phyloP scores from a whole-genome alignment of 106 monocot species.

The Platanthera zijinensis region DNA sequence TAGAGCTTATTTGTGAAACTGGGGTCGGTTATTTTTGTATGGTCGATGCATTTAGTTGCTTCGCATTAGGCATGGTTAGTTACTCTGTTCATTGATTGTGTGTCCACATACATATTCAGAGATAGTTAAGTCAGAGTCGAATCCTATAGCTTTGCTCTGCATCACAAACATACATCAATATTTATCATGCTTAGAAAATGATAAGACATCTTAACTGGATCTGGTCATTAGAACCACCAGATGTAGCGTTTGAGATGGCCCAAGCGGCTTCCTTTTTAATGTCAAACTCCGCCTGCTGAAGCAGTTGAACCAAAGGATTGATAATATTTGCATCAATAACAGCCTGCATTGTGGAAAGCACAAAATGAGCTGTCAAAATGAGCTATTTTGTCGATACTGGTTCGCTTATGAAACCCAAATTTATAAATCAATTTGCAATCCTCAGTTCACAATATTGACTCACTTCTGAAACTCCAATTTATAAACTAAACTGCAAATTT shows the following conservation, averaged over 20 bases:
- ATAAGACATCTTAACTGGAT: conserved; percentile 12
- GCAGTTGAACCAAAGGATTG: conserved; percentile 9
- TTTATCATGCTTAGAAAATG: not conserved
- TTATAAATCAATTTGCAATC: not conserved
- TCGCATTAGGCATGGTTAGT: too few species aligned
- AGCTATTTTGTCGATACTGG: not conserved
- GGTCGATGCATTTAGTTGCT: too few species aligned
- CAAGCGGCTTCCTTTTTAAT: conserved; percentile 17
- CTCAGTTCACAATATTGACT: not conserved
- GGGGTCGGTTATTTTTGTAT: too few species aligned
- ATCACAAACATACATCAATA: not conserved
- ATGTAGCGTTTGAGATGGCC: conserved; percentile 17
- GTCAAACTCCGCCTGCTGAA: conserved; percentile 14
- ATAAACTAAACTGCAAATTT: not conserved
- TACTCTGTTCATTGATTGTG: too few species aligned
- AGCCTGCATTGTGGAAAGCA: conserved; percentile 5
- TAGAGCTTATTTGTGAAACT: too few species aligned
- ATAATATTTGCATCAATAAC: conserved; percentile 17
- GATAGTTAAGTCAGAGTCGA: too few species aligned
- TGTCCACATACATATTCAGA: too few species aligned
- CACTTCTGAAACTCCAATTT: not conserved
- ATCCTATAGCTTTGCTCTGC: too few species aligned
- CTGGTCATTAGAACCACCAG: conserved; percentile 24
- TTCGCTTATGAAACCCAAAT: not conserved
- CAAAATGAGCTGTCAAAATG: not conserved